Conservation (phyloP, 1,139 yeast genomes). For the Suhomyces bokatorum region DNA sequence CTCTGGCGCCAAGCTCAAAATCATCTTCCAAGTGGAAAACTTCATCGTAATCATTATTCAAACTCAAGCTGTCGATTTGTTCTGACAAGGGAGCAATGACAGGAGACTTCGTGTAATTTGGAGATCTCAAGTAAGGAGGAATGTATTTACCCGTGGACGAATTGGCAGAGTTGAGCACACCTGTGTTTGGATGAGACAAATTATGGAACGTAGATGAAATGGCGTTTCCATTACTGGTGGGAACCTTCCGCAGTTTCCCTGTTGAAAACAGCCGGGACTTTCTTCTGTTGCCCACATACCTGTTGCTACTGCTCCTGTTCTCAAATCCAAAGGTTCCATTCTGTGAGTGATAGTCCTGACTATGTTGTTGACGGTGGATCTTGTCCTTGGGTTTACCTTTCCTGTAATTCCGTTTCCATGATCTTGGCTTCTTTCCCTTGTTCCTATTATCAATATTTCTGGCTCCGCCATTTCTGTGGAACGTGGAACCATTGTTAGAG, state of each 20-base stretch:
- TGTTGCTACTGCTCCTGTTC: background rate
- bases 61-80: slow-evolving; percentile 37
- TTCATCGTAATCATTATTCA: slow-evolving; percentile 37
- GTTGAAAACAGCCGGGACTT: slow-evolving; percentile 35
- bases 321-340: slow-evolving; percentile 2
- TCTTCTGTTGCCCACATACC: slow-evolving; percentile 12
- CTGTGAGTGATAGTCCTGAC: slow-evolving; percentile 8
- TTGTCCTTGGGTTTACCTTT: slow-evolving; percentile 15
- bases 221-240: slow-evolving; percentile 5
- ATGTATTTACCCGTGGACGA: slow-evolving; percentile 37
- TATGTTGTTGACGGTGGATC: slow-evolving; percentile 17
- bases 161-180: slow-evolving; percentile 1
- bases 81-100: slow-evolving; percentile 39
- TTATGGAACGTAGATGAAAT: slow-evolving; percentile 7
- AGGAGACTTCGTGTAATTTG: slow-evolving; percentile 36
- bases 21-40: slow-evolving; percentile 51
- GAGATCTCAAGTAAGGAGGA: slow-evolving; percentile 49
- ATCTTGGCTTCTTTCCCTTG: slow-evolving; percentile 30
- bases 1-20: slow-evolving; percentile 24
- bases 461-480: slow-evolving; percentile 13
- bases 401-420: slow-evolving; percentile 29
- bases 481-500: slow-evolving; percentile 12
- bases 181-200: slow-evolving; percentile 10
- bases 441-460: slow-evolving; percentile 31
- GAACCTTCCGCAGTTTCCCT: slow-evolving; percentile 23